Evolutionary conservation across 2,329 filamentous ascomycete species (phyloP).

Genomic region (Arthrobotrys musiformis): DNA sequence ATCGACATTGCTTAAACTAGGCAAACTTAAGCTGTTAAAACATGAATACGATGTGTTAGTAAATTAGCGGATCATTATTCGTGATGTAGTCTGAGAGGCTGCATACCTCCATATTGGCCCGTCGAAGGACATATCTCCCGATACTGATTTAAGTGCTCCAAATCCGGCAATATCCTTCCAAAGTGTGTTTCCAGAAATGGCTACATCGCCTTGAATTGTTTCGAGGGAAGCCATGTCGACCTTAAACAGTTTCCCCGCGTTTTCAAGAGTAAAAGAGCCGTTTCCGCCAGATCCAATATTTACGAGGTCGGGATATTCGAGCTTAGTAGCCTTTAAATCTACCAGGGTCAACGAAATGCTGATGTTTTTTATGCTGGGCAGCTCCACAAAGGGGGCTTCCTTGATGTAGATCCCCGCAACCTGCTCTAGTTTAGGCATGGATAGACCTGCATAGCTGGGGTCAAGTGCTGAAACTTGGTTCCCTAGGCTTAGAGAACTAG

Average conservation of each 20-base stretch:
- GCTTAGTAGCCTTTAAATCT: neutral
- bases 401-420: constrained; percentile 7
- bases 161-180: constrained; percentile 8
- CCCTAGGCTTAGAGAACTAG: neutral
- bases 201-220: neutral
- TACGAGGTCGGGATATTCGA: neutral
- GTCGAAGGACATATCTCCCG: neutral
- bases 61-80: neutral
- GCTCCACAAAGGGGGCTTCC: neutral
- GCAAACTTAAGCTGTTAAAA: neutral
- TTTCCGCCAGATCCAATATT: neutral
- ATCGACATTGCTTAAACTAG: constrained; percentile 1
- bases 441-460: neutral
- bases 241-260: neutral
- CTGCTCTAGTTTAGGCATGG: neutral
- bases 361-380: neutral
- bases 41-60: neutral
- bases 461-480: neutral
- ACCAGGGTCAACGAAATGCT: neutral
- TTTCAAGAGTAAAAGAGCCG: neutral
- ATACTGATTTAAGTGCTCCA: neutral
- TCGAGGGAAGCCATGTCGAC: neutral
- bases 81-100: neutral
- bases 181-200: constrained; percentile 4
- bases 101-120: constrained; percentile 25